Evolutionary conservation across 208 protist species (phyloP).

Genomic region (Wallacemonas rigidus): DNA sequence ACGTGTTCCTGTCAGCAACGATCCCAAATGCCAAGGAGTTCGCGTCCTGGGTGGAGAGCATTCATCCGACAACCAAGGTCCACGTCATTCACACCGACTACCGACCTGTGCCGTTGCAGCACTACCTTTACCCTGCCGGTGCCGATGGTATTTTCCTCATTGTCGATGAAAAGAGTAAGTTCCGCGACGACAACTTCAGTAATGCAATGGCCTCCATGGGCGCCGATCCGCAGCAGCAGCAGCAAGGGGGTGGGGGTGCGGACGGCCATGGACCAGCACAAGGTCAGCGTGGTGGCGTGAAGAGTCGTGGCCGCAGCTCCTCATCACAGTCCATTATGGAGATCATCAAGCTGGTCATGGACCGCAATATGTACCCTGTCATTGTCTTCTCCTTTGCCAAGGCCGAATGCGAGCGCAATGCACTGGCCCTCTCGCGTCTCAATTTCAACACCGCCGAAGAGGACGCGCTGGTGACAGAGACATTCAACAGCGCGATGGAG

Average conservation of each 20-base stretch:
- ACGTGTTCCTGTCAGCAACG: conserved; percentile 99
- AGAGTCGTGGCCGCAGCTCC: conserved; percentile 29
- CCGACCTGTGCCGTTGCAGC: conserved; percentile 99
- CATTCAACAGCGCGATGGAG: conserved; percentile 97
- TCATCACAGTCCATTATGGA: conserved; percentile 83
- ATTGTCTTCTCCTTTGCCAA: conserved; percentile 99
- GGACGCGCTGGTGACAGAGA: conserved; percentile 92
- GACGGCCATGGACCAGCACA: conserved; percentile 20
- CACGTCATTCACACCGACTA: conserved; percentile 99
- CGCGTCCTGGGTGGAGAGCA: conserved; percentile 98
- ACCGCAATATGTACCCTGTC: conserved; percentile 96
- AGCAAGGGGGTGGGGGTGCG: conserved; percentile 23
- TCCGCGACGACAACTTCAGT: conserved; percentile 96
- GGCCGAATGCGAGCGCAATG: conserved; percentile 97
- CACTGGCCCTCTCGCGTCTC: conserved; percentile 92
- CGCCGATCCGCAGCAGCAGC: conserved; percentile 24
- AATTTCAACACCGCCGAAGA: conserved; percentile 96
- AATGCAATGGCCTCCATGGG: conserved; percentile 93
- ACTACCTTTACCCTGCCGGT: conserved; percentile 98
- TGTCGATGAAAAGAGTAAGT: conserved; percentile 95
- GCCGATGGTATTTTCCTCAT: conserved; percentile 97
- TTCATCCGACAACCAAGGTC: conserved; percentile 96
- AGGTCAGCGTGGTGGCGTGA: neutral
- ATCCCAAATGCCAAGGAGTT: conserved; percentile 99
- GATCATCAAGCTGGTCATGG: conserved; percentile 98